Evolutionary conservation across 2,329 filamentous ascomycete genomes (phyloP), one percentile per base, ranked within the genome.

Genomic region (Colletotrichum higginsianum): DNA sequence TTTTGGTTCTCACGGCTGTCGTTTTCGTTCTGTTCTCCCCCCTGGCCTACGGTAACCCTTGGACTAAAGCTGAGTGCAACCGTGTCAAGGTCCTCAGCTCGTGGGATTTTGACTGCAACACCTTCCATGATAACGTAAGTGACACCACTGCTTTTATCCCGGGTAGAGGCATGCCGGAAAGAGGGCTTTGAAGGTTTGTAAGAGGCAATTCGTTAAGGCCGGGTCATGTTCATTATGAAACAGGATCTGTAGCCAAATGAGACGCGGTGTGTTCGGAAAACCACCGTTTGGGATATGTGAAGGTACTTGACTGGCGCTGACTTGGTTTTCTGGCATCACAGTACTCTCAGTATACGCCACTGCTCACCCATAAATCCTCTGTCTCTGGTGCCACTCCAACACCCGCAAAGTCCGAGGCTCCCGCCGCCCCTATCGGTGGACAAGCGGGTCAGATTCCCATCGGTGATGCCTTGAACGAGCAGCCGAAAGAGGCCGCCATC

Each of bases 41-140:
- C 49, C 87, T 99, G 47, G 91, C 94, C 13, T 99, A 99, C 79
- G 96, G 96, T 73, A 98, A 97, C 80, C 86, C 91, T 62, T 99
- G 96, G 96, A 99, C 96, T 62, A 93, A 94, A 86, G 85, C 88
- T 71, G 92, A 96, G 78, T 99, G 96, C 87, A 91, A 90, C 76
- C 91, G 90, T 67, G 92, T 96, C 73, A 98, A 98, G 86, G 86
- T 99, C 15, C 92, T 98, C 79, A 86, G 88, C 70, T 92, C 91
- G 2, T 99, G 96, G 96, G 96, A 99, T 81, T 99, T 96, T 89
- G 96, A 99, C 82, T 99, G 96, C 89, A 98, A 97, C 82, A 95
- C 90, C 72, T 99, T 99, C 86, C 87, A 92, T 77, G 91, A 92
- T 75, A 91, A 91, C 80, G 95, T 98, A 91, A 93, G 94, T 92